Evolutionary conservation across 177 flowering plant species (phyloP), one percentile per base, ranked within the genome.

Genomic region (Telopea speciosissima): DNA sequence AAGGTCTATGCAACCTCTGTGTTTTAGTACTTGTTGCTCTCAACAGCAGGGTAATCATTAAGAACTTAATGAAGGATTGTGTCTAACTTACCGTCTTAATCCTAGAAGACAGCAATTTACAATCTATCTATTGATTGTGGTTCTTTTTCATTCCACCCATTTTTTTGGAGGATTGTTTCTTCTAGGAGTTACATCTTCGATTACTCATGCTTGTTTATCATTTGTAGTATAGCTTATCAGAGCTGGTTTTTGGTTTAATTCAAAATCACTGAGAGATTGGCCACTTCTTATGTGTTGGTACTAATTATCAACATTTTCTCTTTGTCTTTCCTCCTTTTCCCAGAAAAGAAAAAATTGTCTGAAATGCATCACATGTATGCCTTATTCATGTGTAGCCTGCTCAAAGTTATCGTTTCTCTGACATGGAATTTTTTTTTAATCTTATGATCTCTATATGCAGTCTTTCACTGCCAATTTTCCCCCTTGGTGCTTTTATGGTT

Each of bases 221-320:
- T 67, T 71, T 86, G 88, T 89, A 91, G 99, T 95, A 95, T 86
- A 97, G 99, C 63, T 83, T 84, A 83, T 78, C 62, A 79, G 81
- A 65, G 26, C 92, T 45, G 96, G 92, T 25, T 95, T 95, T 85
- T 95, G 99, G 99, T 89, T 92, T 80, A 84, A 73, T n/a, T n/a
- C n/a, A n/a, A n/a, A n/a, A n/a, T n/a, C n/a, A n/a, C n/a, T n/a
- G n/a, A n/a, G n/a, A n/a, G 99, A 92, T 75, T 95, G 99, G 99
- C 99, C 97, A 16, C 90, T 92, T 42, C 71, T 95, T 28, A 90
- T 95, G 94, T 92, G 99, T 77, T 91, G 99, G 99, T 95, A 86
- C 81, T 74, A 67, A 31, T 62, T 62, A 28, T 52, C 36, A 42
- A 28, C 28, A 54, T 59, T 66, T 19, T 23, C 28, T 17, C 28